Percentiles rank a stretch among this genome's conserved stretches.
Evolutionary conservation across 495 filamentous ascomycete species (phyloP).

Genomic region (Talaromyces borbonicus): DNA sequence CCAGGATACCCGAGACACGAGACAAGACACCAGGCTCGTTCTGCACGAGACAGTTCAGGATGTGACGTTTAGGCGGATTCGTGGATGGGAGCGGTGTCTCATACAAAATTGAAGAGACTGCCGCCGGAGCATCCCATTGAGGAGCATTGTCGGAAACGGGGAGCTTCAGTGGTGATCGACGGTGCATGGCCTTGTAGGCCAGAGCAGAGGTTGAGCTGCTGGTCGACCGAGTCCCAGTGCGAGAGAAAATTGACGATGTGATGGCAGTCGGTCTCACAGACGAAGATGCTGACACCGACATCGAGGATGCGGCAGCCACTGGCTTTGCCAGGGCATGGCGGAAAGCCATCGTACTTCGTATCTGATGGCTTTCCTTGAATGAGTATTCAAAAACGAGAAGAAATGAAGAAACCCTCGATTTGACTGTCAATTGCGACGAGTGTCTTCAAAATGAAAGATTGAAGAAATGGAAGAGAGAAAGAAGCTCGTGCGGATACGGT

Average conservation of each 20-base stretch:
- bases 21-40: slow-evolving; percentile 97
- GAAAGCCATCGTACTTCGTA: slow-evolving; percentile 33
- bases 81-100: slow-evolving; percentile 82
- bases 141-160: slow-evolving; percentile 65
- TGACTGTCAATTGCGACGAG: slow-evolving; percentile 7
- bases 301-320: slow-evolving; percentile 21
- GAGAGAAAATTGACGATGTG: slow-evolving; percentile 29
- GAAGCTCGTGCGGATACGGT: background rate
- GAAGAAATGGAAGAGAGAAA: background rate
- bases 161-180: slow-evolving; percentile 70
- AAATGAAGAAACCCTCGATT: background rate
- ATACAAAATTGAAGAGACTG: slow-evolving; percentile 96
- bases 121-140: slow-evolving; percentile 87
- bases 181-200: slow-evolving; percentile 95
- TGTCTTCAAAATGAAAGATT: background rate
- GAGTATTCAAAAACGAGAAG: background rate
- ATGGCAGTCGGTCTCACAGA: slow-evolving; percentile 25
- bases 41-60: slow-evolving; percentile 97
- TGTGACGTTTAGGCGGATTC: slow-evolving; percentile 81
- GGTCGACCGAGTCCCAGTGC: slow-evolving; percentile 13
- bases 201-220: slow-evolving; percentile 77
- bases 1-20: slow-evolving; percentile 91
- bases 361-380: background rate
- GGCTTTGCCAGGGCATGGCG: slow-evolving; percentile 36
- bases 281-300: slow-evolving; percentile 20